These are phyloP conservation scores for Sporothrix schenckii DNA, from an alignment of 2,329 filamentous ascomycete species.

Conservation along the genomic window DNA sequence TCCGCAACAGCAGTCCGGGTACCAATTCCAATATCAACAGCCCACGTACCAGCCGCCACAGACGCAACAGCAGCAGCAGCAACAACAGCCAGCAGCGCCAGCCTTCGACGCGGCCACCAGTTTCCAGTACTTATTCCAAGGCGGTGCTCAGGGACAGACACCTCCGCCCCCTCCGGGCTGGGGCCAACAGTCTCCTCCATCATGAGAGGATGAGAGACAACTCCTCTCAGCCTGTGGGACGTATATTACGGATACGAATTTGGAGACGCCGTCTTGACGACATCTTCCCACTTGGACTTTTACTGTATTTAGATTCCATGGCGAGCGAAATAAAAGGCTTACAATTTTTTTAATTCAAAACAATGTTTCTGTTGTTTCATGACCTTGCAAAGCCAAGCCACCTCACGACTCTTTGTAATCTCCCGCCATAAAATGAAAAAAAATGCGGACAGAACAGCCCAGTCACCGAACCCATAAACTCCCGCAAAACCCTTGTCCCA, in stretches of 20 bases:
- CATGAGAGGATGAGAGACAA: neutral
- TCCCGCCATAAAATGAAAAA: neutral
- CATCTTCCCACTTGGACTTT: neutral
- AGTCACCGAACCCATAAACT: constrained; percentile 17
- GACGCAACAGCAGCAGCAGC: constrained; percentile 27
- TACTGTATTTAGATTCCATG: neutral
- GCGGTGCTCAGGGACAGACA: constrained; percentile 28
- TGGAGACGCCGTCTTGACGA: neutral
- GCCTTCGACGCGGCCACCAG: constrained; percentile 25
- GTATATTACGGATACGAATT: too few species aligned
- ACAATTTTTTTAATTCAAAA: neutral
- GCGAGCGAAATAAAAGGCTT: constrained; percentile 3
- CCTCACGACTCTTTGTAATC: neutral
- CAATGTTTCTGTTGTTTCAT: neutral
- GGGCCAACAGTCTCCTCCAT: constrained; percentile 31
- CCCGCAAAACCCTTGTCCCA: neutral
- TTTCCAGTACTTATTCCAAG: constrained; percentile 30
- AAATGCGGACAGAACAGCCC: neutral
- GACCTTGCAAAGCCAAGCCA: neutral
- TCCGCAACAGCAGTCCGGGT: constrained; percentile 2
- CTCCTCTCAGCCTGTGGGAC: neutral
- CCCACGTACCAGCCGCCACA: constrained; percentile 26
- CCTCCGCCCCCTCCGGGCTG: constrained; percentile 24
- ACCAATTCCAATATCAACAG: constrained; percentile 29
- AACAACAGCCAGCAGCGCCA: constrained; percentile 2